These are phyloP conservation scores for Gamarada debralockiae DNA, from an alignment of 495 filamentous ascomycete species.

Conservation along the genomic window DNA sequence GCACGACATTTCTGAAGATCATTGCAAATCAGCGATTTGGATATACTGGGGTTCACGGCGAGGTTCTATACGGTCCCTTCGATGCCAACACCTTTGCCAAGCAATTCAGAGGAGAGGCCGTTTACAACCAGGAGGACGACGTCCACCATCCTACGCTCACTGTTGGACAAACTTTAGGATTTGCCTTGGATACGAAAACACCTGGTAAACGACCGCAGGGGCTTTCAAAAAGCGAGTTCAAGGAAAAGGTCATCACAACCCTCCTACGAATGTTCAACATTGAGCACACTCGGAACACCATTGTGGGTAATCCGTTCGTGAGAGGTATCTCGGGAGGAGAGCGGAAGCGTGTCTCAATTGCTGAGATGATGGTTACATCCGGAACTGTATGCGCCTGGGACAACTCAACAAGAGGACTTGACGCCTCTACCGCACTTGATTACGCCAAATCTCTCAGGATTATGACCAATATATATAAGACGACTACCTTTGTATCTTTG, in stretches of 20 bases:
- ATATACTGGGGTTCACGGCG: constrained; percentile 57
- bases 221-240: constrained; percentile 21
- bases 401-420: constrained; percentile 76
- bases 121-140: constrained; percentile 68
- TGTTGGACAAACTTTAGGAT: constrained; percentile 36
- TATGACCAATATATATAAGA: constrained; percentile 61
- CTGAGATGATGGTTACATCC: constrained; percentile 61
- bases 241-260: constrained; percentile 22
- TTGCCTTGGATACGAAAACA: constrained; percentile 31
- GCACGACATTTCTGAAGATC: constrained; percentile 67
- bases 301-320: constrained; percentile 62
- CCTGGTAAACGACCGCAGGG: constrained; percentile 21
- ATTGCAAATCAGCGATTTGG: constrained; percentile 63
- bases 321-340: constrained; percentile 71
- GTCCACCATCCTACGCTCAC: constrained; percentile 69
- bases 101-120: constrained; percentile 36
- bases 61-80: constrained; percentile 62
- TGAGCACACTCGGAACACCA: constrained; percentile 67
- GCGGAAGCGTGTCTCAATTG: constrained; percentile 71
- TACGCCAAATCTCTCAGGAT: constrained; percentile 68
- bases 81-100: constrained; percentile 31
- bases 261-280: constrained; percentile 66
- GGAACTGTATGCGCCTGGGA: constrained; percentile 79
- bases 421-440: constrained; percentile 75
- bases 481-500: constrained; percentile 70